Evolutionary conservation across 106 monocot species (phyloP), one percentile per base, ranked within the genome.

Genomic region (Dioscorea alata): DNA sequence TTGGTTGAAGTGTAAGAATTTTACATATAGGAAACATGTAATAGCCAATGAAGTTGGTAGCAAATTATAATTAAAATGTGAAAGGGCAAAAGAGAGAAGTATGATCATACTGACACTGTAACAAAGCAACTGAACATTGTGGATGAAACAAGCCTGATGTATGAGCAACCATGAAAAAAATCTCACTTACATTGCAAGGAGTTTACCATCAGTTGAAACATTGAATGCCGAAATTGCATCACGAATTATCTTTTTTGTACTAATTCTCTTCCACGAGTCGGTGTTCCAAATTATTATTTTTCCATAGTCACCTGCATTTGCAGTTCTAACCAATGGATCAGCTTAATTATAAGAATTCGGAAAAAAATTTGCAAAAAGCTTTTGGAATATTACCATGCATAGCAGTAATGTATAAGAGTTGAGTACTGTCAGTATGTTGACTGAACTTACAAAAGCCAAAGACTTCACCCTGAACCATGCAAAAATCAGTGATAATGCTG

Each of bases 381-480:
- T 48, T 34, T 23, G 20, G 61, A 61, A 12, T 48, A 50, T 80
- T 50, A 96, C 96, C 91, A 74, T 86, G 83, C 75, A 82, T 78
- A 65, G 88, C 77, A 48, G 78, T 76, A 58, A 89, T 42, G 62
- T 82, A 89, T 10, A 96, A 66, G 21, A 80, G 50, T 23, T 73
- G 69, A 50, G 64, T 82, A 67, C 60, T 67, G 63, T 75, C 81
- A 28, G 32, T 49, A 24, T 63, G 64, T 19, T 56, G 80, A 75
- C 75, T 89, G 65, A 92, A 96, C 33, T 84, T 92, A 74, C 96
- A 96, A 69, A 82, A 86, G 14, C 84, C 66, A 75, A 92, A 92
- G 48, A 69, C 76, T 79, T 94, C 94, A 59, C 91, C 88, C 96
- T 96, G 82, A 16, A 42, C 42, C 42, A 42, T 42, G 42, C 10